Base-by-base conservation (phyloP, 2,329 filamentous ascomycete genomes). In the Dactylellina cionopaga region DNA sequence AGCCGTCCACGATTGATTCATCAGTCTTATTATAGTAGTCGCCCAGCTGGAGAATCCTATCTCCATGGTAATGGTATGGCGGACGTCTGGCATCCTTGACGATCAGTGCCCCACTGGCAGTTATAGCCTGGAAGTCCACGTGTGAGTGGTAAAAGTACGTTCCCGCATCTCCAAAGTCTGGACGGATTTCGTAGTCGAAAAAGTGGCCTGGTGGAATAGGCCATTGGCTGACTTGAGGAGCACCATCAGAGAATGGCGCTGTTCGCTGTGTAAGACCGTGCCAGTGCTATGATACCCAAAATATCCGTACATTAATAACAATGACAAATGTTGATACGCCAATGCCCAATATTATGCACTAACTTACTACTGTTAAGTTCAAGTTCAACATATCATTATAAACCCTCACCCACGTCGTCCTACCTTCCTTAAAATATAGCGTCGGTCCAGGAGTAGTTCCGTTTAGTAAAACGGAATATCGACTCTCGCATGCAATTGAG, bases 121-220 rank as follows among this genome's bases (percentile, higher is more conserved):
- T 86, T 31, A 85, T 79, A 0, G 85, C 85, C 76, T 90, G 87
- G 66, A 89, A 85, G 0, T 83, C 87, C 13, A 90, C 82, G 72
- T 90, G 88, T 0, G 87, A 89, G 76, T 90, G 88, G 76, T 90
- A 90, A 77, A 88, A 89, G 76, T 89, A 90, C 0, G 87, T 87
- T 3, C 88, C 88, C 0, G 86, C 84, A 59, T 86, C 83, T 4
- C 83, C 84, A 1, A 77, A 43, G 2, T 84, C 79, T 0, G 86
- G 83, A 13, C 82, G 82, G 2, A 90, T 79, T 76, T 90, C 87
- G 76, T 90, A 90, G 79, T 90, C 88, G 78, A 90, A 90, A 79
- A 85, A 90, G 68, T 86, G 83, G 0, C 81, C 79, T 0, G 87
- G 83, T 0, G 86, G 83, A 35, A 90, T 89, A 0, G 88, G 87